phyloP scores from a whole-genome alignment of 1,284 basidiomycete species.

The Leucoagaricus sp. region DNA sequence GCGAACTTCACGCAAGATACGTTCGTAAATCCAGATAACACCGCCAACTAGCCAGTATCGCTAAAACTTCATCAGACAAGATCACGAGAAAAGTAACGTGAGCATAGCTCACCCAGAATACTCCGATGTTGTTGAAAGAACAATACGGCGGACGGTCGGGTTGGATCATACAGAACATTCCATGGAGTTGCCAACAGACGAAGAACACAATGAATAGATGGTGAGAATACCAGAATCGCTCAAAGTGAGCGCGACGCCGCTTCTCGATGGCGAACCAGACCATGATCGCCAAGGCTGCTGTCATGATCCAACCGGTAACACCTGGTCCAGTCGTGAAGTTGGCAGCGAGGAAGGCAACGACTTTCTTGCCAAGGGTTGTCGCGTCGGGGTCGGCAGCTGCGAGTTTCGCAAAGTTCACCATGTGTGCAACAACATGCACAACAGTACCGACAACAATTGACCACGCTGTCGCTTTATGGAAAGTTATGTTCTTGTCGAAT shows the following conservation, averaged over 20 bases:
- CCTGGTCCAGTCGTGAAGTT: slow-evolving; percentile 90
- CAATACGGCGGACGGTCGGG: slow-evolving; percentile 88
- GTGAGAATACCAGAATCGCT: slow-evolving; percentile 89
- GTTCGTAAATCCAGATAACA: slow-evolving; percentile 81
- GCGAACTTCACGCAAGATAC: slow-evolving; percentile 84
- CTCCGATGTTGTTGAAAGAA: slow-evolving; percentile 81
- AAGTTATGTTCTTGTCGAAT: slow-evolving; percentile 86
- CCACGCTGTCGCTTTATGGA: slow-evolving; percentile 89
- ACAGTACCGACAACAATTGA: slow-evolving; percentile 75
- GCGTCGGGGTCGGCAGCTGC: slow-evolving; percentile 53
- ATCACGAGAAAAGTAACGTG: background rate
- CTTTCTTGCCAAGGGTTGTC: slow-evolving; percentile 50
- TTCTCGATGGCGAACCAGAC: slow-evolving; percentile 84
- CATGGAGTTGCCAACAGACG: slow-evolving; percentile 88
- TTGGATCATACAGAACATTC: slow-evolving; percentile 93
- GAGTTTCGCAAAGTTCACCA: slow-evolving; percentile 78
- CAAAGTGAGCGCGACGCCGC: slow-evolving; percentile 70
- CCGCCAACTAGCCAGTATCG: slow-evolving; percentile 90
- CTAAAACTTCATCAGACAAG: slow-evolving; percentile 34
- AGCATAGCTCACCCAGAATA: slow-evolving; percentile 78
- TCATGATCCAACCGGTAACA: slow-evolving; percentile 93
- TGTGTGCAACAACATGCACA: slow-evolving; percentile 77
- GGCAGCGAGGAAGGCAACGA: slow-evolving; percentile 68
- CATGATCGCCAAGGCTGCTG: slow-evolving; percentile 68
- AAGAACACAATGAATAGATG: slow-evolving; percentile 91